Base-by-base conservation (phyloP, 225 moss, liverwort and hornwort genomes). In the Polytrichum commune region DNA sequence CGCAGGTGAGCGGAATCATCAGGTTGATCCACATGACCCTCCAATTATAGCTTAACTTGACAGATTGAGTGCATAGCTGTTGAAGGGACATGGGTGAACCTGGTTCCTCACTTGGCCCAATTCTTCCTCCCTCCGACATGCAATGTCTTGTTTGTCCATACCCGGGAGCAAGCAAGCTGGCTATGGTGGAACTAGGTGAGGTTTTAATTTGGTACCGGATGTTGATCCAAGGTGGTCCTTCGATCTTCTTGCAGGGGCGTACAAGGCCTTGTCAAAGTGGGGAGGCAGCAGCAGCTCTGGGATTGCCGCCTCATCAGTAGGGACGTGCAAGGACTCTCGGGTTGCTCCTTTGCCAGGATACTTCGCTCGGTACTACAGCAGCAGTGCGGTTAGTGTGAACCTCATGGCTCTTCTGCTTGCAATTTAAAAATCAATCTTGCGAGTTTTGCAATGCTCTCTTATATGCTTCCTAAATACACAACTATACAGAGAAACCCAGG, bases 361-460 rank as follows among this genome's bases (percentile, higher is more conserved):
- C 22, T 73, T 81, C 56, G 72, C 87, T 77, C 87, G 84, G 54
- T 68, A 1, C 69, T 76, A 76, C 82, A 77, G 77, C 87, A 74
- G 71, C 78, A 72, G 76, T 72, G 62, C 73, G 71, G 77, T 82
- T 60, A 19, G 29, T 70, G 27, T n/a, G 18, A 13, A 9, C 9
- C 66, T 67, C 38, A 9, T 10, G 2, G 18, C 29, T n/a, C 20
- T 69, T 57, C 19, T 27, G 7, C 19, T 24, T 7, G 29, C 29
- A 30, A 5, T 24, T 8, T 10, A 23, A n/a, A n/a, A n/a, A 5
- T 4, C 20, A 60, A 7, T 55, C 9, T 10, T 33, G 25, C 3
- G 29, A 18, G 33, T 46, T 13, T 46, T 46, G 38, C 13, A 46
- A 13, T 13, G 38, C 2, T 19, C 20, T 35, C 13, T 8, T 18